Evolutionary conservation across 257 asterid species (phyloP).

Genomic region (Solanum clarkiae): DNA sequence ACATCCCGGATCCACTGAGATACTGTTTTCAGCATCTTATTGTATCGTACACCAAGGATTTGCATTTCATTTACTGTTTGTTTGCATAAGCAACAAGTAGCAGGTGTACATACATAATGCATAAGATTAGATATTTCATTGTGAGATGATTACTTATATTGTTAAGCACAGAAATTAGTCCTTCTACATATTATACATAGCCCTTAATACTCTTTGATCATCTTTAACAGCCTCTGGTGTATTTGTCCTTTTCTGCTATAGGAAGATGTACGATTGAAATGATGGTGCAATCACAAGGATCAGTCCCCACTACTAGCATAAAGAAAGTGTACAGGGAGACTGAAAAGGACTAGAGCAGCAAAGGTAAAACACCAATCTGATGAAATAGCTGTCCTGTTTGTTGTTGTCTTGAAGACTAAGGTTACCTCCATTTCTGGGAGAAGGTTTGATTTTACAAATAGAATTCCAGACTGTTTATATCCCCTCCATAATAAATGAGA

Average conservation of each 20-base stretch:
- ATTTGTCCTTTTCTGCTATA: background rate
- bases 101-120: background rate
- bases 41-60: background rate
- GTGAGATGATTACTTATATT: background rate
- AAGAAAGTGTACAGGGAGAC: background rate
- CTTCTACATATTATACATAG: background rate
- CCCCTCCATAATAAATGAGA: background rate
- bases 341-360: conserved; percentile 6
- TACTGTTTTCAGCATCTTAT: background rate
- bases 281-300: background rate
- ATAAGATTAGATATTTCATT: background rate
- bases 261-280: background rate
- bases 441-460: background rate
- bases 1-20: background rate
- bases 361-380: background rate
- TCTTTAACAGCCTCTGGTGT: background rate
- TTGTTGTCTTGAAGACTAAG: conserved; percentile 6
- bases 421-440: background rate
- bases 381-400: background rate
- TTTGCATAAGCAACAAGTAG: background rate
- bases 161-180: background rate
- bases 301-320: background rate
- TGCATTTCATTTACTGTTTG: background rate
- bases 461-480: background rate
- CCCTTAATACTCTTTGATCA: background rate